A percentile compares a stretch with the other conserved stretches of the same genome.
Conservation (phyloP, 1,139 yeast genomes). For the Debaryomyces subglobosus region DNA sequence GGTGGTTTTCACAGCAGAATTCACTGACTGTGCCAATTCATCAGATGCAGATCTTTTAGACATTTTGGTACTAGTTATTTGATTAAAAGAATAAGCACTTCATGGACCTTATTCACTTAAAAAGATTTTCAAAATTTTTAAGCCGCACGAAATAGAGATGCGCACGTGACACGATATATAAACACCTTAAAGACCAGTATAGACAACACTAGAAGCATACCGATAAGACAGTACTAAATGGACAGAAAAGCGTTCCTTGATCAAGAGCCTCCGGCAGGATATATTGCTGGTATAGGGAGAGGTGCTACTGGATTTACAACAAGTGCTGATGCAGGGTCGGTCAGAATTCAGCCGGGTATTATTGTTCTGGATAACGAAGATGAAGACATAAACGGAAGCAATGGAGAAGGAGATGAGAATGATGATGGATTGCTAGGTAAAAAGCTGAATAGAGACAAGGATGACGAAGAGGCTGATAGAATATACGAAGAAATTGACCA, state of each 20-base stretch:
- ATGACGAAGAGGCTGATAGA: slow-evolving; percentile 73
- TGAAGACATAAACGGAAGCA: slow-evolving; percentile 27
- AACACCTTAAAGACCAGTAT: background rate
- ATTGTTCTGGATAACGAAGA: slow-evolving; percentile 26
- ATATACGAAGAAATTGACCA: slow-evolving; percentile 69
- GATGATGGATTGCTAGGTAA: slow-evolving; percentile 35
- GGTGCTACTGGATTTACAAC: slow-evolving; percentile 96
- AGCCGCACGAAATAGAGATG: slow-evolving; percentile 1
- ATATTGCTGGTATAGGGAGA: slow-evolving; percentile 90
- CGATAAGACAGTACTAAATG: slow-evolving; percentile 27
- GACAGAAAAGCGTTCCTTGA: slow-evolving; percentile 69
- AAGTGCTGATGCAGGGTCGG: slow-evolving; percentile 71
- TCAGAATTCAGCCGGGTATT: slow-evolving; percentile 40
- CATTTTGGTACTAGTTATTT: slow-evolving; percentile 38
- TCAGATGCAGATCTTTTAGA: slow-evolving; percentile 61
- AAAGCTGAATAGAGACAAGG: slow-evolving; percentile 45
- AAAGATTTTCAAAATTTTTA: slow-evolving; percentile 8
- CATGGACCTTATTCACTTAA: background rate
- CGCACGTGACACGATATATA: slow-evolving; percentile 2
- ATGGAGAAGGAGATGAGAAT: slow-evolving; percentile 26
- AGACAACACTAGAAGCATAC: background rate
- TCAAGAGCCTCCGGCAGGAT: slow-evolving; percentile 88
- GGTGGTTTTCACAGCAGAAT: slow-evolving; percentile 36
- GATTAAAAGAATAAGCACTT: background rate
- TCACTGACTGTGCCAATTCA: slow-evolving; percentile 33